Evolutionary conservation across 2,329 filamentous ascomycete genomes (phyloP), one percentile per base, ranked within the genome.

Genomic region (Verticillium albo-atrum): DNA sequence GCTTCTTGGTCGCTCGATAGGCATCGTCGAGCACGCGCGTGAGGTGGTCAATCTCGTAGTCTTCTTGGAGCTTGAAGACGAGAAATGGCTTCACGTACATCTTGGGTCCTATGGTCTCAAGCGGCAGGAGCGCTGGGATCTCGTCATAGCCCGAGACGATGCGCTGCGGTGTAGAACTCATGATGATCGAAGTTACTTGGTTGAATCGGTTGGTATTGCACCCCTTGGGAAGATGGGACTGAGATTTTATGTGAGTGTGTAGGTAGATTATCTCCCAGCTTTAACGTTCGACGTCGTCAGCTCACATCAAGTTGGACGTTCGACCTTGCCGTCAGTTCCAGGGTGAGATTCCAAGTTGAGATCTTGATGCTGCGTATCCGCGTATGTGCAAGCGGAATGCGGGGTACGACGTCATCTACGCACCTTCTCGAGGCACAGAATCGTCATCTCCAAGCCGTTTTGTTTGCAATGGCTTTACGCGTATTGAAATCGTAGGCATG

Each of bases 21-120:
- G 54, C 34, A 4, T 3, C 42, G 27, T 56, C 47, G 4, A 56
- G 57, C 5, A 59, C 23, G 47, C 23, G 34, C 17, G 54, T 59
- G 6, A 59, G 57, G 28, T 37, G 47, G n/a, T 56, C 54, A 6
- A 37, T 30, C n/a, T 59, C 57, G 4, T 59, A 61, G 25, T 56
- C 23, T 1, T 61, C 57, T 7, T 51, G 27, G 1, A 61, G 54
- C 28, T 59, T 32, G 28, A 61, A 61, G 57, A 54, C 52, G 26
- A 54, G 58, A 27, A 61, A 53, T 9, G 15, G 15, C 15, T 57
- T 54, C 23, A 59, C 26, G 53, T 58, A 61, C 56, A 57, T 55
- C 20, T 56, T 59, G 17, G 57, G 57, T 5, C 54, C 52, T 9
- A 61, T 57, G 17, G 58, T 57, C 34, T 61, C 60, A n/a, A 61